phyloP scores from a whole-genome alignment of 768 basidiomycete species.

The Tylopilus cervinicoccineus region DNA sequence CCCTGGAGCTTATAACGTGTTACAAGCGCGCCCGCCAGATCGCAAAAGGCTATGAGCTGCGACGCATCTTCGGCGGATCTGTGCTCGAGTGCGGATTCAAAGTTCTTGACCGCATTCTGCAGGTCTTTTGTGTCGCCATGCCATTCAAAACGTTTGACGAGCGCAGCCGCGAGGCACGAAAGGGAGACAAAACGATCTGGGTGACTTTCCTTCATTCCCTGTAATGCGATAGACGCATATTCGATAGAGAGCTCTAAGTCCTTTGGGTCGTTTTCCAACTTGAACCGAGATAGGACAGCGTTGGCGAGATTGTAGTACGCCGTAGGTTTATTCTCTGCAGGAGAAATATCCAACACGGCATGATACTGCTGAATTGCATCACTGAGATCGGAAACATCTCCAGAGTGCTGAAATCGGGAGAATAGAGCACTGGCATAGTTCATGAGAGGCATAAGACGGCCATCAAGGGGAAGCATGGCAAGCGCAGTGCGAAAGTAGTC shows the following conservation, averaged over 20 bases:
- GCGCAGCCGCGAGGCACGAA: slow-evolving; percentile 21
- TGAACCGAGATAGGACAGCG: slow-evolving; percentile 29
- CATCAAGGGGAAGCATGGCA: slow-evolving; percentile 14
- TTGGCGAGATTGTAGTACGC: slow-evolving; percentile 30
- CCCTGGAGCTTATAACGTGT: slow-evolving; percentile 24
- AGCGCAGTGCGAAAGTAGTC: slow-evolving; percentile 22
- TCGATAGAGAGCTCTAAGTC: slow-evolving; percentile 25
- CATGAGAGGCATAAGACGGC: slow-evolving; percentile 23
- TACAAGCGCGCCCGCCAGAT: slow-evolving; percentile 26
- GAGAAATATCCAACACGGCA: slow-evolving; percentile 16
- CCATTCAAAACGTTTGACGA: slow-evolving; percentile 22
- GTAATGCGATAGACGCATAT: slow-evolving; percentile 17
- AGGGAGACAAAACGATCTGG: slow-evolving; percentile 15
- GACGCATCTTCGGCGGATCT: slow-evolving; percentile 11
- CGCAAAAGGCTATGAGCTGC: slow-evolving; percentile 16
- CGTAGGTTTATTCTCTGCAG: slow-evolving; percentile 15
- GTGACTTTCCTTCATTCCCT: slow-evolving; percentile 12
- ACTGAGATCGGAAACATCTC: slow-evolving; percentile 20
- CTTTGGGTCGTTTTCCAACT: slow-evolving; percentile 11
- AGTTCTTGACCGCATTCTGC: slow-evolving; percentile 25
- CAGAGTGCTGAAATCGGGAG: slow-evolving; percentile 23
- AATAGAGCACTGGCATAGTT: slow-evolving; percentile 29
- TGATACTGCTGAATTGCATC: slow-evolving; percentile 24
- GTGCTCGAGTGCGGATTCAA: slow-evolving; percentile 19
- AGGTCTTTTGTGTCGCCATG: slow-evolving; percentile 21